phyloP scores from a whole-genome alignment of 805 yeast species.

The Myxozyma vanderwaltii region DNA sequence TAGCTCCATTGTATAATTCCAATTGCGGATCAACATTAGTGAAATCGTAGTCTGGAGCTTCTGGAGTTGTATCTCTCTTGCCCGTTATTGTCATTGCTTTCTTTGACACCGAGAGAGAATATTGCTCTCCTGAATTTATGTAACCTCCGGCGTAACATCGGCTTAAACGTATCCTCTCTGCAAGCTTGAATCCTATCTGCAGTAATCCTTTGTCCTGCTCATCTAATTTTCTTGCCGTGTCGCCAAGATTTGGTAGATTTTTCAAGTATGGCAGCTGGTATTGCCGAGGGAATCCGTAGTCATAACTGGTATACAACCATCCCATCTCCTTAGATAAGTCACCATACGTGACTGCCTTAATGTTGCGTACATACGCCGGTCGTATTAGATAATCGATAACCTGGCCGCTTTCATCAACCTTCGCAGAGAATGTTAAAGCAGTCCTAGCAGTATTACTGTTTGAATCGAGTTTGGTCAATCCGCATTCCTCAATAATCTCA shows the following conservation, averaged over 20 bases:
- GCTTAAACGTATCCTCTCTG: conserved; percentile 2
- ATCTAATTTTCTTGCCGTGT: conserved; percentile 3
- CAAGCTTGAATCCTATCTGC: neutral
- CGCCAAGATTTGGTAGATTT: neutral
- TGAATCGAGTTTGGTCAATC: conserved; percentile 29
- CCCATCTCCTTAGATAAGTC: conserved; percentile 53
- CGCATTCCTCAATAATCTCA: conserved; percentile 4
- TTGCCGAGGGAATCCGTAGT: conserved; percentile 3
- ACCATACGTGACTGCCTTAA: conserved; percentile 61
- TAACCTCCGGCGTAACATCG: conserved; percentile 3
- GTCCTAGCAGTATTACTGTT: conserved; percentile 40
- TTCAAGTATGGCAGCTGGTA: neutral
- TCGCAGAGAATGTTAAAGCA: conserved; percentile 51
- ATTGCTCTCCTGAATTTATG: neutral
- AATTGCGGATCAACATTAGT: neutral
- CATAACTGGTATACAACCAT: conserved; percentile 16
- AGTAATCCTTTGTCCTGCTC: conserved; percentile 12
- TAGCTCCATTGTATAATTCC: conserved; percentile 39
- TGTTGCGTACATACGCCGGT: conserved; percentile 50
- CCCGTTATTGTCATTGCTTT: neutral
- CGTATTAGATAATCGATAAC: conserved; percentile 41
- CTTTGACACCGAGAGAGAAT: neutral
- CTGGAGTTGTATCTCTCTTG: neutral
- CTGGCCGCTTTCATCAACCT: conserved; percentile 37
- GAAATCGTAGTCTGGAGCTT: neutral